Base-by-base conservation (phyloP, 2,329 filamentous ascomycete species). In the Xylaria multiplex region DNA sequence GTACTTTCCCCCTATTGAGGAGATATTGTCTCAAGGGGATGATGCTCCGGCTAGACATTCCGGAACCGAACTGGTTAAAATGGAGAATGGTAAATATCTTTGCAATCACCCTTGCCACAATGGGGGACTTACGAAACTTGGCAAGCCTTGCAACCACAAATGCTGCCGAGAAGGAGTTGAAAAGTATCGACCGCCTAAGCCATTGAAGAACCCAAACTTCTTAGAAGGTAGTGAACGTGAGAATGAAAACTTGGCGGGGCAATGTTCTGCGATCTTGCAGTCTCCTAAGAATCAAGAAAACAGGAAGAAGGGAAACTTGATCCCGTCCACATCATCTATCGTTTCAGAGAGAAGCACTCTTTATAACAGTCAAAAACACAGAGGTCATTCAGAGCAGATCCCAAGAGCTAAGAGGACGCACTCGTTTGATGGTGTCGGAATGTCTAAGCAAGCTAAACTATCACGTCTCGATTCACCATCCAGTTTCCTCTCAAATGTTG, bases 161-260 rank as follows among this genome's bases (percentile, higher is more conserved):
- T 95, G 92, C 72, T 95, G 92, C 73, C 85, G 84, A 27, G 88
- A 92, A 66, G 92, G 92, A 0, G 74, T 91, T 19, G 87, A 91
- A 42, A 92, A 88, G 68, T 89, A 87, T 42, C 74, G 64, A 81
- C 85, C 49, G 82, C 83, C 75, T 65, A 79, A 62, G 66, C 73
- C 8, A 75, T 75, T 58, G 60, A 74, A 69, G 64, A 67, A 64
- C 64, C 30, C 30, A 14, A 53, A n/a, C 22, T 40, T 16, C 4
- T 19, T 8, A 3, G 77, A 74, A 3, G 77, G 74, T 30, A 74
- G 70, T 19, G 77, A 77, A 11, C 65, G 48, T 9, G 48, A 69
- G 16, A 45, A 52, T 7, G 24, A 66, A 7, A 65, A 73, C 1
- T 14, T 6, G 0, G 55, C 27, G 30, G 66, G 46, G 2, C n/a